Evolutionary conservation across 805 yeast genomes (phyloP).

Genomic region (Wickerhamiella musiphila): DNA sequence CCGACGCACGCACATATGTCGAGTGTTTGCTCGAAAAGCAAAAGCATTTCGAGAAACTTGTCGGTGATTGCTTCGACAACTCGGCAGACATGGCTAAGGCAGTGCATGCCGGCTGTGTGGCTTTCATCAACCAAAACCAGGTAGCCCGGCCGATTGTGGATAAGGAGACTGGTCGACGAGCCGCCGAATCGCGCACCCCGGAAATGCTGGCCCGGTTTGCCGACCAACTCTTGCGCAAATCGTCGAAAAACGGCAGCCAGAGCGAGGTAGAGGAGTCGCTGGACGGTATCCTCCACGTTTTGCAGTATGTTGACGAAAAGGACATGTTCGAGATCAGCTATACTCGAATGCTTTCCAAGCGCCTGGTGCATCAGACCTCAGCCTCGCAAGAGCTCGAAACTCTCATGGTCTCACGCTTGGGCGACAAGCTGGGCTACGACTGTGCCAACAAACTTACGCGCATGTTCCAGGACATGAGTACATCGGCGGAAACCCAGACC

Average conservation of each 20-base stretch:
- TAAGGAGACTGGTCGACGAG: slow-evolving; percentile 12
- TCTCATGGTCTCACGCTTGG: slow-evolving; percentile 64
- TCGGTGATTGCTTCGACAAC: slow-evolving; percentile 46
- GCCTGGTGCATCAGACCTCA: slow-evolving; percentile 75
- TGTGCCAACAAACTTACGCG: slow-evolving; percentile 86
- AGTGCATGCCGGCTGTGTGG: slow-evolving; percentile 73
- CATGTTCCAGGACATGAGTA: slow-evolving; percentile 87
- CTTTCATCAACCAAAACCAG: slow-evolving; percentile 64
- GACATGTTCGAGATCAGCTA: slow-evolving; percentile 91
- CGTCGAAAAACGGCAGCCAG: slow-evolving; percentile 47
- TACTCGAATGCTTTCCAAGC: slow-evolving; percentile 71
- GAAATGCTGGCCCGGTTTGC: slow-evolving; percentile 81
- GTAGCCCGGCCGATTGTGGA: slow-evolving; percentile 39
- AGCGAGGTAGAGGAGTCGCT: slow-evolving; percentile 50
- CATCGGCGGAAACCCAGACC: slow-evolving; percentile 59
- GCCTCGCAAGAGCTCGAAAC: slow-evolving; percentile 76
- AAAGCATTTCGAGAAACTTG: slow-evolving; percentile 46
- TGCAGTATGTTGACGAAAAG: slow-evolving; percentile 79
- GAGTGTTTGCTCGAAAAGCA: slow-evolving; percentile 59
- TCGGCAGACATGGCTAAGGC: slow-evolving; percentile 72
- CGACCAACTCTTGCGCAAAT: slow-evolving; percentile 64
- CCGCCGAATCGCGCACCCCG: slow-evolving; percentile 55
- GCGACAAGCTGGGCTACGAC: slow-evolving; percentile 78
- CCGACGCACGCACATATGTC: slow-evolving; percentile 63
- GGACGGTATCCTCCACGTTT: slow-evolving; percentile 72